phyloP scores from a whole-genome alignment of 176 grass and related monocot species.

The Oryza brachyantha region DNA sequence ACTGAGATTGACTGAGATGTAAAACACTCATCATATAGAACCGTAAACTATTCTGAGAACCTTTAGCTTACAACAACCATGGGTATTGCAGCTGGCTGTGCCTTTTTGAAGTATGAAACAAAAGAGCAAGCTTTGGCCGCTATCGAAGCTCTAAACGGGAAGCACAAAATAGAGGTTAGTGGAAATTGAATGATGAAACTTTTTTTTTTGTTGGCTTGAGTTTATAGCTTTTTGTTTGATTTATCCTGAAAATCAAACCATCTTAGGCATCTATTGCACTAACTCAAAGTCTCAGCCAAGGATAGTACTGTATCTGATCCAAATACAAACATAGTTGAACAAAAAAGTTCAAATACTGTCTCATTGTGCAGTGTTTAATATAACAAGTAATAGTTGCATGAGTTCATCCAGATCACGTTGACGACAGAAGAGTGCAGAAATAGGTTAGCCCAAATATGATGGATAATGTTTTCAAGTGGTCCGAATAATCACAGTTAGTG shows the following conservation, averaged over 20 bases:
- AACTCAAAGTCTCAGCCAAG: neutral
- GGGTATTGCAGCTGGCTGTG: conserved; percentile 79
- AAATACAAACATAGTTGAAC: neutral
- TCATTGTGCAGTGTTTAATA: neutral
- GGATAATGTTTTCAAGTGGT: too few species aligned
- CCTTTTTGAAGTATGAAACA: conserved; percentile 94
- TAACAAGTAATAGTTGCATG: neutral
- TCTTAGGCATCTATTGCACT: neutral
- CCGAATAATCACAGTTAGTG: too few species aligned
- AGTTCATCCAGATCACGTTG: neutral
- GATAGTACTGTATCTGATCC: neutral
- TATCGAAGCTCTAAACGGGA: conserved; percentile 76
- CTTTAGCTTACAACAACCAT: conserved; percentile 25
- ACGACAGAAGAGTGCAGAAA: neutral
- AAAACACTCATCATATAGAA: neutral
- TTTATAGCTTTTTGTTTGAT: neutral
- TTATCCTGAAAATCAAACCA: neutral
- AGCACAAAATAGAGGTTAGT: conserved; percentile 60
- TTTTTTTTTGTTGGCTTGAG: neutral
- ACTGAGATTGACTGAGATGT: neutral
- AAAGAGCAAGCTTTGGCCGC: conserved; percentile 95
- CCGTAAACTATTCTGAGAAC: neutral
- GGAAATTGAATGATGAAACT: neutral
- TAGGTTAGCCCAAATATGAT: neutral
- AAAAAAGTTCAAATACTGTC: neutral